phyloP scores from a whole-genome alignment of 257 asterid genomes.

The Echites panduratus region DNA sequence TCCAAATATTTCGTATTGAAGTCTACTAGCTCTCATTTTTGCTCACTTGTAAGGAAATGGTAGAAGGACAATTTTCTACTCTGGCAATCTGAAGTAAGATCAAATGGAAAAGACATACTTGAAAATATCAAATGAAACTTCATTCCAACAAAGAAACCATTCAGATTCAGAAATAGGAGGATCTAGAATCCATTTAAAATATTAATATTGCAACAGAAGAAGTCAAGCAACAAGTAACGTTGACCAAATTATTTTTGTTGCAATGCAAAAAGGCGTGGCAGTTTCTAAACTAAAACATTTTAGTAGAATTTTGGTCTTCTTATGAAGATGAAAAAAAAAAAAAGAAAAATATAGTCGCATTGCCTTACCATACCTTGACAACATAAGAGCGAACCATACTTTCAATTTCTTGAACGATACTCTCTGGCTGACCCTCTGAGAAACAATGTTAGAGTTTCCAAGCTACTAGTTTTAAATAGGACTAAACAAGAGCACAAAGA shows the following conservation, averaged over 20 bases:
- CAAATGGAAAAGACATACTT: not conserved
- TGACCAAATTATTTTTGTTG: not conserved
- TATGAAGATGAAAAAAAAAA: too few species aligned
- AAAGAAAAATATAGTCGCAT: not conserved
- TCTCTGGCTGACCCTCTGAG: constrained; percentile 43
- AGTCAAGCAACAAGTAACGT: not conserved
- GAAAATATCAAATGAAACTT: not conserved
- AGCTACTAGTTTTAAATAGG: not conserved
- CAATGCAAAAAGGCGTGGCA: not conserved
- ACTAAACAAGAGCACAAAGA: not conserved
- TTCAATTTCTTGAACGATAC: constrained; percentile 39
- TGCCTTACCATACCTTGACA: constrained; percentile 27
- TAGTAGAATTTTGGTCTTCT: not conserved
- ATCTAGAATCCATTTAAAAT: not conserved
- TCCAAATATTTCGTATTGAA: not conserved
- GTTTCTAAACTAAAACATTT: not conserved
- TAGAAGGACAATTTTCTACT: not conserved
- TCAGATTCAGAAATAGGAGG: not conserved
- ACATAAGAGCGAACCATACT: constrained; percentile 40
- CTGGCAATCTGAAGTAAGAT: not conserved
- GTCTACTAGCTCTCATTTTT: not conserved
- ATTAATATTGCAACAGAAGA: not conserved
- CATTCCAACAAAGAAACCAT: not conserved
- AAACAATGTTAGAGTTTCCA: not conserved
- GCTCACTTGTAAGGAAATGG: not conserved